A percentile compares a stretch with the other conserved stretches of the same genome.
phyloP scores from a whole-genome alignment of 192 early-diverging fungal genomes.

The Backusella psychrophila region DNA sequence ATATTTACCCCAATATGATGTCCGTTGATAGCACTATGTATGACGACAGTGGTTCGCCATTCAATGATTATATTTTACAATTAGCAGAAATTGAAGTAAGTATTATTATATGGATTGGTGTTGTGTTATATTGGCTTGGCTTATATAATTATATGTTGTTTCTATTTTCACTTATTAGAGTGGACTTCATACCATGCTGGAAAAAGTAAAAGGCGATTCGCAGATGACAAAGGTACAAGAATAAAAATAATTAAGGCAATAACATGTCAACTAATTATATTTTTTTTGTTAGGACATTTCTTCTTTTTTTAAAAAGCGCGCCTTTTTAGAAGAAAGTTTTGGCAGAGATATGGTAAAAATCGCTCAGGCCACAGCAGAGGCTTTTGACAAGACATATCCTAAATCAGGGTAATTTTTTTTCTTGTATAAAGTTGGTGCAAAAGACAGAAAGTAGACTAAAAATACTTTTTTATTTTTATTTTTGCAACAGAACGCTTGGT shows the following conservation, averaged over 20 bases:
- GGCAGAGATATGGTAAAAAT: slow-evolving; percentile 78
- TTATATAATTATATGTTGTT: neutral
- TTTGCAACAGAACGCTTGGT: slow-evolving; percentile 49
- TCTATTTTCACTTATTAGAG: slow-evolving; percentile 39
- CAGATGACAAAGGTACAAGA: slow-evolving; percentile 61
- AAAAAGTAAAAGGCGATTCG: slow-evolving; percentile 68
- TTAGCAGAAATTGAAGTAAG: slow-evolving; percentile 11
- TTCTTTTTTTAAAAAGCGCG: slow-evolving; percentile 84
- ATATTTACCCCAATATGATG: neutral
- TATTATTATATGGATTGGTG: neutral
- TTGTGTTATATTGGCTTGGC: neutral
- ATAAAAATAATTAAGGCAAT: neutral
- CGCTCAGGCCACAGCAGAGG: slow-evolving; percentile 58
- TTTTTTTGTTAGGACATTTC: slow-evolving; percentile 59
- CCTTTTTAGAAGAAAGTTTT: slow-evolving; percentile 92
- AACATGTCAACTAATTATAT: neutral
- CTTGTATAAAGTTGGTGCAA: neutral
- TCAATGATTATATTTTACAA: slow-evolving; percentile 12
- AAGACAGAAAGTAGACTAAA: neutral
- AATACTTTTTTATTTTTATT: neutral
- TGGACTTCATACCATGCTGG: slow-evolving; percentile 63
- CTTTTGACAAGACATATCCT: slow-evolving; percentile 53
- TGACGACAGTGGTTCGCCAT: neutral
- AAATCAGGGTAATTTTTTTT: slow-evolving; percentile 48
- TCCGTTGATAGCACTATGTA: neutral